Base-by-base conservation (phyloP, 176 grass and related monocot genomes). In the Cenchrus purpureus region DNA sequence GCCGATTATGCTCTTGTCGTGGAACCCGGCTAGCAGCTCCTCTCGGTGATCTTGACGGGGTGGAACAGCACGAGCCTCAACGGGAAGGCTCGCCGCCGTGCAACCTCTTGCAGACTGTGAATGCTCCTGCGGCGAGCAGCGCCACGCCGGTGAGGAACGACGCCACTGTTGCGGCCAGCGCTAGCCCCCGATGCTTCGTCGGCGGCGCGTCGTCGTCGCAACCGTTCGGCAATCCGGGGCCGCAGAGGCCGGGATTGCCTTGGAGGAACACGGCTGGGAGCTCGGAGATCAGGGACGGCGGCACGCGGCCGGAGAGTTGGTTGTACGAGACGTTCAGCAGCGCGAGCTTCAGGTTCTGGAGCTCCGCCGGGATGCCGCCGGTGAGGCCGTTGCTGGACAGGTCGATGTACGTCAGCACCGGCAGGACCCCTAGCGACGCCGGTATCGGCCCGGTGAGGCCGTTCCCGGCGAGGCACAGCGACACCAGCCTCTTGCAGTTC, bases 291-390 rank as follows among this genome's bases (percentile, higher is more conserved):
- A 97, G 85, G 44, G 88, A 48, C 10, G 40, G 8, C 2, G 94
- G 91, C 74, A 97, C 94, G 1, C 82, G 90, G 57, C 94, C 94
- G 45, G 87, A 84, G 80, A 97, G 78, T 5, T 86, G 79, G 74
- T 97, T 97, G 42, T 90, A 94, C 12, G 94, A 97, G 50, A 97
- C 89, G 37, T 97, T 97, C 6, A 97, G 88, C 82, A 97, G 28
- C 4, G 91, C 91, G 25, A 97, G 94, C 82, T 94, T 94, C 82
- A 97, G 69, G 53, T 88, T 86, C 79, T 88, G 85, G 46, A 97
- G 84, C 31, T 94, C 85, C 1, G 43, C 48, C 8, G 94, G 91
- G 16, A 97, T 88, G 79, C 78, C 85, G 0, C 91, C 94, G 71
- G 70, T 97, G 64, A 94, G 89, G 49, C 28, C 49, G 60, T 97